Evolutionary conservation across 768 basidiomycete genomes (phyloP).

Genomic region (Omphalotus guepiniiformis): DNA sequence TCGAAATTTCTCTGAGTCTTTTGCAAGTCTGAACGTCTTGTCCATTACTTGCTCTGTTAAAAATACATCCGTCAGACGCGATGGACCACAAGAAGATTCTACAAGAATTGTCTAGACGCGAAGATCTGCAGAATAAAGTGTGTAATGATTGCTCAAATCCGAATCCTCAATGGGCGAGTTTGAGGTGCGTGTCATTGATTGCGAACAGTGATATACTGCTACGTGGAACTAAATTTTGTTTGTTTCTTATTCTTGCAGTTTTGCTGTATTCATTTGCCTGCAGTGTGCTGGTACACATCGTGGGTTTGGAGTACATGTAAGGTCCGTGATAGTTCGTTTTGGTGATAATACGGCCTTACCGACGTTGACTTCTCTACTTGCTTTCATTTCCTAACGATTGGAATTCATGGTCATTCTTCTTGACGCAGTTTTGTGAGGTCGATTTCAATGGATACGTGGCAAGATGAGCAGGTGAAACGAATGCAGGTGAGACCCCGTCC

Average conservation of each 20-base stretch:
- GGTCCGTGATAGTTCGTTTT: conserved; percentile 33
- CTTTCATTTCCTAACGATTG: no score
- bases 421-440: conserved; percentile 82
- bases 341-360: conserved; percentile 15
- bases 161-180: conserved; percentile 94
- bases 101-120: conserved; percentile 67
- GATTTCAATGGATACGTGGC: conserved; percentile 97
- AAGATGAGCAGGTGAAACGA: conserved; percentile 77
- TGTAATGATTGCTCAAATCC: conserved; percentile 85
- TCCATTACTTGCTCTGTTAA: no score
- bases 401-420: no score
- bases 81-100: conserved; percentile 52
- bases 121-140: conserved; percentile 67
- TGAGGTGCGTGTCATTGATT: conserved; percentile 44
- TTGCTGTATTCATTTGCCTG: conserved; percentile 88
- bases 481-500: conserved; percentile 68
- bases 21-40: no score
- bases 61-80: no score
- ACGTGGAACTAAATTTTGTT: conserved; percentile 7
- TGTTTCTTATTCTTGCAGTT: conserved; percentile 34
- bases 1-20: no score
- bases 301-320: conserved; percentile 93
- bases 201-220: conserved; percentile 8
- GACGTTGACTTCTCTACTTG: no score
- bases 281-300: conserved; percentile 83